Conservation (phyloP, 2,329 filamentous ascomycete species). For the Fusarium fujikuroi region DNA sequence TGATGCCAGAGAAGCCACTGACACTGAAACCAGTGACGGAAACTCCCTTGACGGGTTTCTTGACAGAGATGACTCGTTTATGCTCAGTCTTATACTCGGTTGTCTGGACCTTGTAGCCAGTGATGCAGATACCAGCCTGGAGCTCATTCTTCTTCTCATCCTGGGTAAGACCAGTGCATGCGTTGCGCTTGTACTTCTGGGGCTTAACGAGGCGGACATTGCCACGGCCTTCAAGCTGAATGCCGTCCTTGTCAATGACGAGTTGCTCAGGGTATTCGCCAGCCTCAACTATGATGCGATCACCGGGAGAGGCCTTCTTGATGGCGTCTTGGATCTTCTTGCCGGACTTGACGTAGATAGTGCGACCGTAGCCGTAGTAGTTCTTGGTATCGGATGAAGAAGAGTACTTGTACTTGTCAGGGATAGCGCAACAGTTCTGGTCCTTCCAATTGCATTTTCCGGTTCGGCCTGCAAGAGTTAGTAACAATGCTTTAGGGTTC, state of each 20-base stretch:
- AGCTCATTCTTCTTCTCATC: conserved; percentile 23
- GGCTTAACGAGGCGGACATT: conserved; percentile 43
- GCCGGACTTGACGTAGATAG: conserved; percentile 27
- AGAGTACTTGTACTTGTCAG: not conserved
- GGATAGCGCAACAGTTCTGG: conserved; percentile 23
- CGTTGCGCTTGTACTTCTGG: conserved; percentile 37
- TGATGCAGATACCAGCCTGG: conserved; percentile 50
- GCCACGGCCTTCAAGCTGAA: conserved; percentile 47
- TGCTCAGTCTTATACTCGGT: conserved; percentile 46
- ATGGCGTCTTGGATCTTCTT: conserved; percentile 49
- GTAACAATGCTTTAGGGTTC: not conserved
- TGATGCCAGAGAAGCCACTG: conserved; percentile 48
- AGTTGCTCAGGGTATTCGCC: conserved; percentile 51
- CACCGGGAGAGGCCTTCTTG: conserved; percentile 42
- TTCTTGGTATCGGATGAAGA: not conserved
- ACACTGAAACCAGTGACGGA: conserved; percentile 49
- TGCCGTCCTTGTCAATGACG: conserved; percentile 48
- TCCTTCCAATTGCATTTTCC: conserved; percentile 32
- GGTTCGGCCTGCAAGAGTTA: conserved; percentile 15
- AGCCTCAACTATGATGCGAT: conserved; percentile 47
- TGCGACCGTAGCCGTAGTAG: conserved; percentile 12
- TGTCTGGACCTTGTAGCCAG: conserved; percentile 44
- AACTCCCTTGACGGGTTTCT: conserved; percentile 44
- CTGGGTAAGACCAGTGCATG: conserved; percentile 47
- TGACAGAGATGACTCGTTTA: conserved; percentile 43